A percentile compares a stretch with the other conserved stretches of the same genome.
Evolutionary conservation across 1,284 basidiomycete genomes (phyloP).

Genomic region (Polyporus tsugae): DNA sequence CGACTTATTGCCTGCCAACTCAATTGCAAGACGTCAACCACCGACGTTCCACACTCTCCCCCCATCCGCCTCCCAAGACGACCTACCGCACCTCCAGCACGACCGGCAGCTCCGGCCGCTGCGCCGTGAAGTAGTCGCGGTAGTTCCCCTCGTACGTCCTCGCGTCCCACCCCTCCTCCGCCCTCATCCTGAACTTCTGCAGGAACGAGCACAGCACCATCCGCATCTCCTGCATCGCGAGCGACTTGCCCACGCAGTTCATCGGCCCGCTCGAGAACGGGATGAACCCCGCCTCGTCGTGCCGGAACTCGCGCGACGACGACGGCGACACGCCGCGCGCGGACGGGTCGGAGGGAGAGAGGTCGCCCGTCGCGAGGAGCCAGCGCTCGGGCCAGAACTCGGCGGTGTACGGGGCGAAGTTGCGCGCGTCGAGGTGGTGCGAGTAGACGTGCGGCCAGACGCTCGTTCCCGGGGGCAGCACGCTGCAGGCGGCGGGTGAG

Average conservation of each 20-base stretch:
- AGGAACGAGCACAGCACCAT: constrained; percentile 24
- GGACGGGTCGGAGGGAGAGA: not conserved
- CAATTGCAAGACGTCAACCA: too few species aligned
- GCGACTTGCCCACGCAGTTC: constrained; percentile 43
- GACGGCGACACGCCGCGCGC: not conserved
- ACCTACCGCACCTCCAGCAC: not conserved
- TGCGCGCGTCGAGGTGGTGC: constrained; percentile 20
- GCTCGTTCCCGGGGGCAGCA: constrained; percentile 12
- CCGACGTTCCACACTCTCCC: too few species aligned
- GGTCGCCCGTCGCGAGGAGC: constrained; percentile 8
- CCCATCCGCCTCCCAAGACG: too few species aligned
- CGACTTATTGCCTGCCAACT: too few species aligned
- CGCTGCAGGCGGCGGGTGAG: not conserved
- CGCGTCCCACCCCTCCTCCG: constrained; percentile 12
- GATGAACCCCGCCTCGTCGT: constrained; percentile 36
- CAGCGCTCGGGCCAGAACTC: constrained; percentile 23
- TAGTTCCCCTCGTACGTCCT: constrained; percentile 4
- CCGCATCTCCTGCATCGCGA: constrained; percentile 35
- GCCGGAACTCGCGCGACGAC: constrained; percentile 19
- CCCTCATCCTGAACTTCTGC: constrained; percentile 11
- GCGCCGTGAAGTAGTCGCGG: constrained; percentile 13
- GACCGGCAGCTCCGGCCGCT: constrained; percentile 5
- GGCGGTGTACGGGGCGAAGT: constrained; percentile 11
- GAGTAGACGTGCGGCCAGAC: constrained; percentile 19
- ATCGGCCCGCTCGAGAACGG: constrained; percentile 41